Evolutionary conservation across 768 basidiomycete genomes (phyloP), one percentile per base, ranked within the genome.

Genomic region (Cystoderma amianthinum): DNA sequence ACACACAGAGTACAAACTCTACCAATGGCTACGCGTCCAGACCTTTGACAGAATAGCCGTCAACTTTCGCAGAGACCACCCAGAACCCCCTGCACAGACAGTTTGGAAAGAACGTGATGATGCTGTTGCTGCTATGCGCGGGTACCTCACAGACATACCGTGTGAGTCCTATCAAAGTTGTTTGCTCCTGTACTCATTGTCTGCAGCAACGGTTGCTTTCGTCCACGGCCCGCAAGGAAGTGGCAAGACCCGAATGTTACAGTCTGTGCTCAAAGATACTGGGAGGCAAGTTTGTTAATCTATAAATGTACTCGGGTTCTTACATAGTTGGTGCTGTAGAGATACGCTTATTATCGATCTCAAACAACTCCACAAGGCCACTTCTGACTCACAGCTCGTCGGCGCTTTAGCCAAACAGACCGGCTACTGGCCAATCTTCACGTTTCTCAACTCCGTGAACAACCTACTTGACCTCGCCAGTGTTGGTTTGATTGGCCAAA

Each of bases 401-500:
- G 67, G 67, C 17, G 67, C 68, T 4, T 65, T 98, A 6, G 92
- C 94, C 1, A 63, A 61, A 4, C 88, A 96, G 52, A 90, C 86
- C 0, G 93, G 95, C 24, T 91, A 90, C 55, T 85, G 81, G 72
- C 94, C 93, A 3, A 72, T 90, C 4, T 94, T 96, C 62, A 82
- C 82, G 3, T 85, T 92, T 63, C 64, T 90, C 37, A 81, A 83
- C 51, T 90, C 86, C 0, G 61, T 90, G 55, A 86, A 76, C 51
- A 84, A 77, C 47, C 62, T 98, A 43, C 78, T 97, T 46, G 95
- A 98, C 56, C 71, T 98, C n/a, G 92, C 90, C 1, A 84, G 82
- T 44, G 76, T 93, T 32, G 94, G 94, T 1, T 54, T 98, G n/a
- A 96, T 96, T 50, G 96, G 96, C 2, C 91, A 96, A 55, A 97